phyloP scores from a whole-genome alignment of 1,139 yeast species.

The Pichia sp. region DNA sequence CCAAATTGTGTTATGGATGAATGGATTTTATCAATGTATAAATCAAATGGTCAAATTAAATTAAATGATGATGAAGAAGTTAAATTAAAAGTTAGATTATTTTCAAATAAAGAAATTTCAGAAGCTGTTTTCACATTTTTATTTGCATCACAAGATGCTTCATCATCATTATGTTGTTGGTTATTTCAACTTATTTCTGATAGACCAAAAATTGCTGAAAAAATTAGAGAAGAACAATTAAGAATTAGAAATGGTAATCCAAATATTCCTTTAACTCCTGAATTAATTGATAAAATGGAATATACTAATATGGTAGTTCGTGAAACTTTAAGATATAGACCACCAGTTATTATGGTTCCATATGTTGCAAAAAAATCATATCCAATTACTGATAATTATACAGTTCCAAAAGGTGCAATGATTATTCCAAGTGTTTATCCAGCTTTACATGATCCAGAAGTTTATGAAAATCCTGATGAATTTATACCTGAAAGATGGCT shows the following conservation, averaged over 20 bases:
- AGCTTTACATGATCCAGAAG: slow-evolving; percentile 94
- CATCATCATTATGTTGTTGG: slow-evolving; percentile 98
- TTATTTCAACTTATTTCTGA: slow-evolving; percentile 93
- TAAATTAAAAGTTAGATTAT: slow-evolving; percentile 67
- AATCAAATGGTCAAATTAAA: slow-evolving; percentile 36
- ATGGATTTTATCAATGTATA: slow-evolving; percentile 83
- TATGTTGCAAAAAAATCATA: slow-evolving; percentile 81
- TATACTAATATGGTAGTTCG: slow-evolving; percentile 86
- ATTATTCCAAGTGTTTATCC: slow-evolving; percentile 93
- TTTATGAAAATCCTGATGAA: slow-evolving; percentile 86
- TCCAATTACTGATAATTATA: slow-evolving; percentile 75
- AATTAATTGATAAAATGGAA: slow-evolving; percentile 74
- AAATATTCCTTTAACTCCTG: slow-evolving; percentile 51
- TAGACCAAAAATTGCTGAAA: slow-evolving; percentile 80
- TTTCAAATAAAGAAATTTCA: slow-evolving; percentile 84
- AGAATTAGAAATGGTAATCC: slow-evolving; percentile 76
- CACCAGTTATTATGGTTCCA: slow-evolving; percentile 97
- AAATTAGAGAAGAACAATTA: slow-evolving; percentile 88
- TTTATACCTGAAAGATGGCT: slow-evolving; percentile 96
- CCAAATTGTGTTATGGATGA: slow-evolving; percentile 91
- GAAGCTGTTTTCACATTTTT: slow-evolving; percentile 94
- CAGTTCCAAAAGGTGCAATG: slow-evolving; percentile 97
- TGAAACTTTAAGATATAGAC: slow-evolving; percentile 90
- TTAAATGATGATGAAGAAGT: slow-evolving; percentile 37
- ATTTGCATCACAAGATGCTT: slow-evolving; percentile 97